Evolutionary conservation across 768 basidiomycete species (phyloP), one percentile per base, ranked within the genome.

Genomic region (Omphalotus guepiniiformis): DNA sequence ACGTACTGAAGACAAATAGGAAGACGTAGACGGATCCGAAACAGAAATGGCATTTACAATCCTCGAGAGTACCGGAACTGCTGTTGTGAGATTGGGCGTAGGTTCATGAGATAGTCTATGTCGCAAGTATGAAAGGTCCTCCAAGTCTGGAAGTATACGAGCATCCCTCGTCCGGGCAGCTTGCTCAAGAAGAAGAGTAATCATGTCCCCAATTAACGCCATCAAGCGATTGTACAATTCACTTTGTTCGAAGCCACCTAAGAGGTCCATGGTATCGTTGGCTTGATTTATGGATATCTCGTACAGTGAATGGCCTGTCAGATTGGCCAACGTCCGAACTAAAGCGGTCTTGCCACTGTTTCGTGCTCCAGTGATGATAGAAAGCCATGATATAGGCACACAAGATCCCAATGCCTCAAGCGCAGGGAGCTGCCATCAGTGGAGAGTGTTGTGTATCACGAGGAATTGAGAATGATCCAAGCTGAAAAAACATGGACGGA

Each of bases 161-260:
- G n/a, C n/a, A n/a, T n/a, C n/a, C n/a, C n/a, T n/a, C n/a, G n/a
- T n/a, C n/a, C n/a, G n/a, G n/a, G n/a, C n/a, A n/a, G n/a, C n/a
- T n/a, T 53, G 48, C 22, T 79, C 71, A 2, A 74, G 49, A 1
- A 74, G 49, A 1, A 76, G 50, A 21, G 52, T 50, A 18, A 79
- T 52, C 4, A 74, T 54, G 15, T 75, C 65, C 25, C 74, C 66
- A 9, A 78, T 58, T 8, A 76, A 48, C 15, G 59, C 57, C 8
- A 65, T 44, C 25, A 70, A 50, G 15, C 72, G 73, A 28, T 69
- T 67, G n/a, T 64, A 65, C 29, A 60, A 45, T 61, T 93, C 88
- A 22, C 85, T 80, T 66, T 98, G 95, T 65, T 99, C 96, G 59
- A 97, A 98, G 62, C 89, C 87, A 27, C 96, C 96, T 36, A 99